phyloP scores from a whole-genome alignment of 192 early-diverging fungal genomes.

The Backusella westeae region DNA sequence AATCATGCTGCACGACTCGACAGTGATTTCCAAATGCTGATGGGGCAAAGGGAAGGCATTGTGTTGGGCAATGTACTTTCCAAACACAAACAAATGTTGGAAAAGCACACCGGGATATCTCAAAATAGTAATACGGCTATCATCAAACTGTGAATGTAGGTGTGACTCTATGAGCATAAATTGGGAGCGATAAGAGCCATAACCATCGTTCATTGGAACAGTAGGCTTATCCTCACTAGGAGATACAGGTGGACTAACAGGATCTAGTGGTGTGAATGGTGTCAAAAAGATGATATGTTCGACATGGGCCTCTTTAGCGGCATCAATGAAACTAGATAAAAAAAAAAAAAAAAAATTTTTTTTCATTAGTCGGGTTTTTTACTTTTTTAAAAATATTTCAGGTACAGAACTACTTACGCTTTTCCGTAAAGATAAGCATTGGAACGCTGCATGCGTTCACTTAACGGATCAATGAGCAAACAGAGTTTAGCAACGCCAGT shows the following conservation, averaged over 20 bases:
- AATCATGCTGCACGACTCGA: constrained; percentile 35
- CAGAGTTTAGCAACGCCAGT: constrained; percentile 34
- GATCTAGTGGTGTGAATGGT: constrained; percentile 34
- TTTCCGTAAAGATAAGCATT: constrained; percentile 29
- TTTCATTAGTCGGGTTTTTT: neutral
- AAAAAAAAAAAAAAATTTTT: constrained; percentile 16
- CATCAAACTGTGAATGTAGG: constrained; percentile 22
- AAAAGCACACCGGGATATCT: constrained; percentile 40
- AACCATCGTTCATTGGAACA: neutral
- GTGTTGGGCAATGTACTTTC: constrained; percentile 35
- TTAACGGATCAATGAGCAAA: constrained; percentile 38
- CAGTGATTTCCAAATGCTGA: constrained; percentile 31
- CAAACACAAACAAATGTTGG: constrained; percentile 39
- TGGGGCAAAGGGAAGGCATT: constrained; percentile 33
- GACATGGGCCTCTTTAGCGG: constrained; percentile 37
- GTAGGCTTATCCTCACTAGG: neutral
- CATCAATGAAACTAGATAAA: constrained; percentile 32
- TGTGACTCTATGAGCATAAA: constrained; percentile 33
- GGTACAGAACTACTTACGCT: constrained; percentile 23
- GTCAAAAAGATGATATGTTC: constrained; percentile 37
- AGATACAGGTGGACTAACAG: constrained; percentile 2
- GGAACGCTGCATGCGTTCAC: constrained; percentile 29
- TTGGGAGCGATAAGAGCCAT: constrained; percentile 28
- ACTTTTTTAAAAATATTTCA: neutral
- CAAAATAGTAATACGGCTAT: constrained; percentile 31